Evolutionary conservation across 345 rosid species (phyloP).

Genomic region (Turritis glabra): DNA sequence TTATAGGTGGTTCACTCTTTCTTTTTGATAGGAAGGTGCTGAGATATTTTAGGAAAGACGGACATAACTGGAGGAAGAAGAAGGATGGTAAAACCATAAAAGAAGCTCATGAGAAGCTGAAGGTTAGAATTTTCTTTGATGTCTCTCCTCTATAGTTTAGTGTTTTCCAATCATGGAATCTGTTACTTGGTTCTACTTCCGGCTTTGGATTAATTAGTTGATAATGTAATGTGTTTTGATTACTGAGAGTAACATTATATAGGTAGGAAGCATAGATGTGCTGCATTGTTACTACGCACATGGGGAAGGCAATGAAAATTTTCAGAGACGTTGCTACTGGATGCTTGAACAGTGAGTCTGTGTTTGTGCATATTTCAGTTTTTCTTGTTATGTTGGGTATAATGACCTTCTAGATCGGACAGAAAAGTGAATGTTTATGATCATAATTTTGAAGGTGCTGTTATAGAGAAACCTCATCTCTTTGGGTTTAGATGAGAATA

Average conservation of each 20-base stretch:
- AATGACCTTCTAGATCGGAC: not conserved
- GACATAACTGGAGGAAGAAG: constrained; percentile 93
- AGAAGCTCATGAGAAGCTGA: constrained; percentile 94
- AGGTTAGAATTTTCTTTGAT: constrained; percentile 41
- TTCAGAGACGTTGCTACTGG: constrained; percentile 98
- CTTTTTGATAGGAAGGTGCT: constrained; percentile 87
- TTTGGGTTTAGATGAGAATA: constrained; percentile 7
- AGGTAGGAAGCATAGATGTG: constrained; percentile 95
- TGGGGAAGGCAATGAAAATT: constrained; percentile 86
- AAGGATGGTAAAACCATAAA: constrained; percentile 84
- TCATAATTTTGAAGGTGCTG: constrained; percentile 7
- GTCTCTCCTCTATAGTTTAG: not conserved
- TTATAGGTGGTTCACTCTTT: constrained; percentile 91
- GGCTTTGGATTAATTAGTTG: constrained; percentile 13
- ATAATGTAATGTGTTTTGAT: constrained; percentile 12
- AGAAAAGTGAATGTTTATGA: not conserved
- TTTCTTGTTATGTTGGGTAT: not conserved
- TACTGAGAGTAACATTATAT: constrained; percentile 34
- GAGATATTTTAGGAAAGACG: constrained; percentile 94
- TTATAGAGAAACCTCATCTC: not conserved
- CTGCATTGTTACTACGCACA: constrained; percentile 97
- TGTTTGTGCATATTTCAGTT: constrained; percentile 1
- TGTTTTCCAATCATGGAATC: constrained; percentile 5
- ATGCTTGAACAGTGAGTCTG: constrained; percentile 84
- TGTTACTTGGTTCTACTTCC: constrained; percentile 4